Percentiles rank a stretch among this genome's conserved stretches.
Evolutionary conservation across 257 asterid species (phyloP).

Genomic region (Gentiana straminea): DNA sequence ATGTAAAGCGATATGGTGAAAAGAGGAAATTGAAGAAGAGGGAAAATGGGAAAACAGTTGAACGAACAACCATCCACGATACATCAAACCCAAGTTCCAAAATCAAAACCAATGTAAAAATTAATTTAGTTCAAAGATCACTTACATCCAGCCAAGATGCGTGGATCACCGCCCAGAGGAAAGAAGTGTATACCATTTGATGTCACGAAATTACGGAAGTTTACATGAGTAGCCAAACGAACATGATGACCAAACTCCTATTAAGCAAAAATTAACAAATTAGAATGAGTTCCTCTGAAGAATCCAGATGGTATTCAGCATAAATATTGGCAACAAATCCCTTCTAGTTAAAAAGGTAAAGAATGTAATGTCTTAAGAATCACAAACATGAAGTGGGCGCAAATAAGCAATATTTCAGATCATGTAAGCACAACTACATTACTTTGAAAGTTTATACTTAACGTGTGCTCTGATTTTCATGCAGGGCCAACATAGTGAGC

Average conservation of each 20-base stretch:
- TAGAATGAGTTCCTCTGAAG: background rate
- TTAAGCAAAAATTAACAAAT: conserved; percentile 11
- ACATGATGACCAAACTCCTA: conserved; percentile 92
- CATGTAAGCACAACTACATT: too few relatives aligned
- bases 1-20: too few relatives aligned
- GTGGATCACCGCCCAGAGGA: conserved; percentile 98
- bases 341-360: too few relatives aligned
- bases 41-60: background rate
- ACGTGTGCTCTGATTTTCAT: too few relatives aligned
- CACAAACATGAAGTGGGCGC: too few relatives aligned
- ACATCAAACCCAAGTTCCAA: background rate
- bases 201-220: conserved; percentile 76
- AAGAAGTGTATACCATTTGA: conserved; percentile 81
- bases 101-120: conserved; percentile 3
- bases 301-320: background rate
- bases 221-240: conserved; percentile 89
- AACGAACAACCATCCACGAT: background rate
- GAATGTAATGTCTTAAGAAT: too few relatives aligned
- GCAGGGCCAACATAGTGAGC: too few relatives aligned
- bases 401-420: too few relatives aligned
- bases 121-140: conserved; percentile 29
- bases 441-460: too few relatives aligned
- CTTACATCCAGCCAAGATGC: conserved; percentile 99
- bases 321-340: conserved; percentile 1
- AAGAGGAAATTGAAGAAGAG: background rate